Percentiles rank a stretch among this genome's conserved stretches.
Conservation (phyloP, 176 grass and related monocot genomes). For the Luzula sylvatica region DNA sequence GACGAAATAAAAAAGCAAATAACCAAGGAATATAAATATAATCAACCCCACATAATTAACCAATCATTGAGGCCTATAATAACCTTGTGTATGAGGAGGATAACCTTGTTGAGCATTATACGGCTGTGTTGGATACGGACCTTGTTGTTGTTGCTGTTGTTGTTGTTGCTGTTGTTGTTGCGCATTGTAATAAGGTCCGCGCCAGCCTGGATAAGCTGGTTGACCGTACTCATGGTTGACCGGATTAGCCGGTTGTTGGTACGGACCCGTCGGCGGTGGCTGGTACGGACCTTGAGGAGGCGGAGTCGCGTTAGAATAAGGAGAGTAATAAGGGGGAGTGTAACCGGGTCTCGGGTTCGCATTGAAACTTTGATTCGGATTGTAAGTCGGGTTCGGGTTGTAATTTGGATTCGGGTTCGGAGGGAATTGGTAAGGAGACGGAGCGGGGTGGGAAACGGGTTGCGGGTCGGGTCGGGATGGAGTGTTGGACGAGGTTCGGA, state of each 20-base stretch:
- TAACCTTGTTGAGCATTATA: slow-evolving; percentile 49
- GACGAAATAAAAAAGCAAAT: too few species aligned
- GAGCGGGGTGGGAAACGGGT: slow-evolving; percentile 30
- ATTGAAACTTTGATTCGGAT: slow-evolving; percentile 23
- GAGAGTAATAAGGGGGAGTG: slow-evolving; percentile 31
- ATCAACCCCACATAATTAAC: too few species aligned
- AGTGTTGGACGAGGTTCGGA: slow-evolving; percentile 37
- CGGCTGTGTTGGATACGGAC: slow-evolving; percentile 45
- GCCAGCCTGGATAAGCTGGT: slow-evolving; percentile 89
- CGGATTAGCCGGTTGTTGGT: slow-evolving; percentile 19
- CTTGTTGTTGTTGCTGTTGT: not conserved
- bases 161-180: slow-evolving; percentile 49
- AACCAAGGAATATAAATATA: too few species aligned
- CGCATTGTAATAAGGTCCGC: slow-evolving; percentile 67
- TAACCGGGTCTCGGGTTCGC: slow-evolving; percentile 46
- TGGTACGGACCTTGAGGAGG: slow-evolving; percentile 40
- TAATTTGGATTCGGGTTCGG: slow-evolving; percentile 26
- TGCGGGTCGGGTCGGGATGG: slow-evolving; percentile 37
- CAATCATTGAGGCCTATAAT: slow-evolving; percentile 49
- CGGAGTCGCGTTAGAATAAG: slow-evolving; percentile 29
- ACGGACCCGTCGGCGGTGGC: slow-evolving; percentile 26
- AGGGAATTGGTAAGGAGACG: slow-evolving; percentile 24
- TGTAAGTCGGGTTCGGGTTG: slow-evolving; percentile 34
- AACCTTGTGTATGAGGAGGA: slow-evolving; percentile 49
- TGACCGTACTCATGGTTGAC: slow-evolving; percentile 63